Evolutionary conservation across 345 rosid species (phyloP).

Genomic region (Brassica nigra): DNA sequence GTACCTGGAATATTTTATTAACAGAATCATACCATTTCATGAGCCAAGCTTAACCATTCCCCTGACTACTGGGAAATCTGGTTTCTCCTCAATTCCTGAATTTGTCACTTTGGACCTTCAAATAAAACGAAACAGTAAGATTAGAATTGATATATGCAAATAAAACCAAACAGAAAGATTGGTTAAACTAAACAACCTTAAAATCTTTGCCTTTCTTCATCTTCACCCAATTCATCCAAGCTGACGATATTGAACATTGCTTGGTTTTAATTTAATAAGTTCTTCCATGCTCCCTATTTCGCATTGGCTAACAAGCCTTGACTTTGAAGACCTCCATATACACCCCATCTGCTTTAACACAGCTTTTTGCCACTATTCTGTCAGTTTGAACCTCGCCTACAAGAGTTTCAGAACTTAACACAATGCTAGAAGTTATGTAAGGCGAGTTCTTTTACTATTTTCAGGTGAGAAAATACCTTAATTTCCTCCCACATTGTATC

Average conservation of each 20-base stretch:
- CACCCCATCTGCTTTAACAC: not conserved
- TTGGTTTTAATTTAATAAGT: conserved; percentile 2
- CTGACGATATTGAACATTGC: not conserved
- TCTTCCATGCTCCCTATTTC: not conserved
- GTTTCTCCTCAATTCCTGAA: not conserved
- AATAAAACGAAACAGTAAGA: not conserved
- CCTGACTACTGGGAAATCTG: not conserved
- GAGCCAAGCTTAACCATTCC: not conserved
- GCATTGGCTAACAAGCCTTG: not conserved
- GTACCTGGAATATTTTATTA: no score
- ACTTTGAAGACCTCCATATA: not conserved
- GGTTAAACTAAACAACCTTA: no score
- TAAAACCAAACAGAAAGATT: no score
- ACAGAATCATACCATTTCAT: not conserved
- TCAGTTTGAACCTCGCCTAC: not conserved
- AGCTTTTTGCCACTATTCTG: not conserved
- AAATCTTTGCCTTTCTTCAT: not conserved
- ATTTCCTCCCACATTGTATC: not conserved
- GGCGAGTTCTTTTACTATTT: not conserved
- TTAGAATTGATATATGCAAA: not conserved
- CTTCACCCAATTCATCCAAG: conserved; percentile 4
- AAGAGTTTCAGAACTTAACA: not conserved
- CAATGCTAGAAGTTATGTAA: not conserved
- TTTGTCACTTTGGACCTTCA: not conserved
- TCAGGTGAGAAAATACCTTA: not conserved